Evolutionary conservation across 768 basidiomycete genomes (phyloP), one percentile per base, ranked within the genome.

Genomic region (Boletus sp.): DNA sequence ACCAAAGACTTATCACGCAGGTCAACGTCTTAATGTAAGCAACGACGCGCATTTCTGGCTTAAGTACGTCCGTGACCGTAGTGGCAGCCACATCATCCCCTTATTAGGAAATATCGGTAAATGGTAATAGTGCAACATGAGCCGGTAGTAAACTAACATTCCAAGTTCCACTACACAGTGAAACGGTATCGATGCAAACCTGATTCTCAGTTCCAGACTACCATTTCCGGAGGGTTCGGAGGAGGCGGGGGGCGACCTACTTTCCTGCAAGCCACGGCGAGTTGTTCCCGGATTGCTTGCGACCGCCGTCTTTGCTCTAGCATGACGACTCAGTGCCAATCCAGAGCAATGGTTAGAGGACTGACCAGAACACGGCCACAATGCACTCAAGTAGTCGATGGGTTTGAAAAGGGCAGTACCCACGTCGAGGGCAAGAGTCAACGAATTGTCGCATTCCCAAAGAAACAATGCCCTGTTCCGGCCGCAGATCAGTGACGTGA

Each of bases 311-410:
- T 72, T 76, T 83, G 82, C 57, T 79, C 85, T 84, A 51, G 17
- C 34, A 46, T 27, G 19, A 7, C 32, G 40, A 53, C 30, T 63
- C 56, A 60, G 59, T 40, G 42, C 14, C 21, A 10, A 43, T 30
- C 32, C 19, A 38, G 15, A 34, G 4, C 34, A 37, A 5, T 32
- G 39, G 27, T 51, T 29, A 41, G 54, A 53, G 33, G 39, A 67
- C 73, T 61, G 61, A 86, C 85, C 81, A 51, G 72, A 64, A 64
- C 84, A 87, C 0, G 87, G 86, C 84, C 85, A 87, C 42, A 87
- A 61, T 7, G 76, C 73, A 44, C 79, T 79, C 55, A 87, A 66
- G 66, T 83, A 85, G 61, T 87, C 82, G 43, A 84, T 74, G 10
- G 82, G 80, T 25, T 78, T 75, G 40, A 88, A 65, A n/a, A 88